Evolutionary conservation across 1,139 yeast genomes (phyloP).

Genomic region (Debaryomyces nepalensis): DNA sequence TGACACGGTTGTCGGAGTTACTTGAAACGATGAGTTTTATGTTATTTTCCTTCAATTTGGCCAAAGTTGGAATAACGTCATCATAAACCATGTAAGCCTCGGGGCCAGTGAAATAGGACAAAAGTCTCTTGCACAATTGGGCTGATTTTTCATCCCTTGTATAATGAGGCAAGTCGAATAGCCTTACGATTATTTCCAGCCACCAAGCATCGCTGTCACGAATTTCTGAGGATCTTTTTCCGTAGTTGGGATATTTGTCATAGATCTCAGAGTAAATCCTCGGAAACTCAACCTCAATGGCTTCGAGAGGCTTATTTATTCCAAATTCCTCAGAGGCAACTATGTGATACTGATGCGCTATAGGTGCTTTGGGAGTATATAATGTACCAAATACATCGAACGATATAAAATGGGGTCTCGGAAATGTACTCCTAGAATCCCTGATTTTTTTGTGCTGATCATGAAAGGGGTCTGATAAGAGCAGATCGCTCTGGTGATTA

Average conservation of each 20-base stretch:
- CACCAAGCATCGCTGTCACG: slow-evolving; percentile 57
- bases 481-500: slow-evolving; percentile 25
- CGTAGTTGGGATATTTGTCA: slow-evolving; percentile 60
- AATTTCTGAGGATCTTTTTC: slow-evolving; percentile 42
- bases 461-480: slow-evolving; percentile 35
- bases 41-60: slow-evolving; percentile 32
- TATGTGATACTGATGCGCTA: slow-evolving; percentile 54
- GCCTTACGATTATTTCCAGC: slow-evolving; percentile 50
- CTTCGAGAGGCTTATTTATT: slow-evolving; percentile 34
- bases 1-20: slow-evolving; percentile 63
- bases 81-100: slow-evolving; percentile 58
- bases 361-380: slow-evolving; percentile 59
- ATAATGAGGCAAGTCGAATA: slow-evolving; percentile 41
- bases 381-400: slow-evolving; percentile 73
- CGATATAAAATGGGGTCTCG: slow-evolving; percentile 56
- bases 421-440: slow-evolving; percentile 35
- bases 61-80: slow-evolving; percentile 57
- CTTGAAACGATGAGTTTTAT: slow-evolving; percentile 53
- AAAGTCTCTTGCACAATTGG: slow-evolving; percentile 42
- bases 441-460: slow-evolving; percentile 32
- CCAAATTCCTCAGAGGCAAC: slow-evolving; percentile 51
- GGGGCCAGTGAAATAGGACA: slow-evolving; percentile 50
- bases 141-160: slow-evolving; percentile 23
- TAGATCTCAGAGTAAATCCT: slow-evolving; percentile 29
- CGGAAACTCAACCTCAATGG: slow-evolving; percentile 36